A percentile compares a stretch with the other conserved stretches of the same genome.
Conservation (phyloP, 352 stramenopile genomes). For the Phytophthora sp. region DNA sequence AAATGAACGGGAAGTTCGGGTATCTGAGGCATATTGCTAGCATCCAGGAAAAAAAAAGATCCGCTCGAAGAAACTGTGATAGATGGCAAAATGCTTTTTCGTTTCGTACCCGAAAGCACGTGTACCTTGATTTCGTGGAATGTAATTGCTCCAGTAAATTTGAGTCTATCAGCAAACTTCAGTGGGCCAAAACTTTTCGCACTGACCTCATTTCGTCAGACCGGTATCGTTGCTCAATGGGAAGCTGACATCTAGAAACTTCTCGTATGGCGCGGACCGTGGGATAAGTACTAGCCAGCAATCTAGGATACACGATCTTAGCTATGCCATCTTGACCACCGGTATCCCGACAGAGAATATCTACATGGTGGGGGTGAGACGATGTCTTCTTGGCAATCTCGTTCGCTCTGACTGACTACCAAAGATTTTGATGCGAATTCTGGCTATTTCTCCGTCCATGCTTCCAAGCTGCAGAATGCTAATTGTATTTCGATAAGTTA, state of each 20-base stretch:
- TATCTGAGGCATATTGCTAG: constrained; percentile 59
- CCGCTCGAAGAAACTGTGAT: constrained; percentile 48
- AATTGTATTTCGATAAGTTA: constrained; percentile 26
- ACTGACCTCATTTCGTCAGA: constrained; percentile 36
- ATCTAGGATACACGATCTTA: constrained; percentile 28
- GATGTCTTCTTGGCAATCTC: constrained; percentile 39
- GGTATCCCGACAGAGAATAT: constrained; percentile 9
- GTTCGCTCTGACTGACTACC: constrained; percentile 33
- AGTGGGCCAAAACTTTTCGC: constrained; percentile 19
- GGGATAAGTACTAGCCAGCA: constrained; percentile 25
- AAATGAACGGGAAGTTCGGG: constrained; percentile 65
- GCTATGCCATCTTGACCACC: constrained; percentile 25
- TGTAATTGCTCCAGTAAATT: constrained; percentile 25
- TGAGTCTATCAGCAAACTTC: constrained; percentile 30
- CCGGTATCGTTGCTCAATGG: constrained; percentile 63
- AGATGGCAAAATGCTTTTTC: constrained; percentile 59
- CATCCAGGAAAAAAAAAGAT: constrained; percentile 61
- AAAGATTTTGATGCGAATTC: too few species aligned
- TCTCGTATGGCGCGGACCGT: constrained; percentile 22
- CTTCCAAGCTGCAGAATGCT: not conserved
- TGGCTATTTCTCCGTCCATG: too few species aligned
- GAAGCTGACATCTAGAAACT: constrained; percentile 33
- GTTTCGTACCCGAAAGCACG: constrained; percentile 50
- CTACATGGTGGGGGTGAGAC: constrained; percentile 21
- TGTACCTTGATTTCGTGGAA: constrained; percentile 46